Evolutionary conservation across 495 filamentous ascomycete species (phyloP).

Genomic region (Aspergillus egyptiacus): DNA sequence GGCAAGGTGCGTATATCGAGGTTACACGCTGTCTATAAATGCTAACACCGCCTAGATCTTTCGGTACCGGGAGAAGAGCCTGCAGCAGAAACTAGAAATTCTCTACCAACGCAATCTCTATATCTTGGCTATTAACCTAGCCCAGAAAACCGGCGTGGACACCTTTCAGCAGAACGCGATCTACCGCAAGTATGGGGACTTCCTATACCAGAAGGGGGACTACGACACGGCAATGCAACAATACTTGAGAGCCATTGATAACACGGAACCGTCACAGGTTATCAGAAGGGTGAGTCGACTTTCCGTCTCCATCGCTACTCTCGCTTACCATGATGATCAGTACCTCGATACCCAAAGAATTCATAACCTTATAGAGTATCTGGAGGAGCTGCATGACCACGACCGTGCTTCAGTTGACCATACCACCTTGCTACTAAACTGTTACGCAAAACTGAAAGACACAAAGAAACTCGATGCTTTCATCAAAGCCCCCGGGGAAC

Average conservation of each 20-base stretch:
- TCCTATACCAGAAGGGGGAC: conserved; percentile 88
- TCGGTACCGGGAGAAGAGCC: conserved; percentile 85
- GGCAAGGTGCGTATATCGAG: conserved; percentile 60
- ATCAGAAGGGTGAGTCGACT: conserved; percentile 66
- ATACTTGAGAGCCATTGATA: conserved; percentile 92
- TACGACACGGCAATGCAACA: conserved; percentile 98
- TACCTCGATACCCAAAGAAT: conserved; percentile 95
- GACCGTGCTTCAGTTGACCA: conserved; percentile 93
- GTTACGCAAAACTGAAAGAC: conserved; percentile 96
- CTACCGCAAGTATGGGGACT: conserved; percentile 89
- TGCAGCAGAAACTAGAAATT: conserved; percentile 88
- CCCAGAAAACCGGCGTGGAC: conserved; percentile 79
- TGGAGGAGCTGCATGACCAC: conserved; percentile 94
- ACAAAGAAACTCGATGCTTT: conserved; percentile 92
- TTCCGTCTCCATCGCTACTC: background rate
- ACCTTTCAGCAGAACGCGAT: conserved; percentile 79
- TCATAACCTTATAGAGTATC: conserved; percentile 94
- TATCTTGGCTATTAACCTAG: conserved; percentile 84
- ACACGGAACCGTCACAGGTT: conserved; percentile 88
- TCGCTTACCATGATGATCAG: conserved; percentile 36
- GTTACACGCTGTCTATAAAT: background rate
- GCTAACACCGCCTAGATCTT: conserved; percentile 52
- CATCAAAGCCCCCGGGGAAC: conserved; percentile 89
- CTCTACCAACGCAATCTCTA: conserved; percentile 92
- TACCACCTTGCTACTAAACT: conserved; percentile 89